A percentile compares a stretch with the other conserved stretches of the same genome.
phyloP scores from a whole-genome alignment of 2,329 filamentous ascomycete genomes.

The Talaromyces sp. region DNA sequence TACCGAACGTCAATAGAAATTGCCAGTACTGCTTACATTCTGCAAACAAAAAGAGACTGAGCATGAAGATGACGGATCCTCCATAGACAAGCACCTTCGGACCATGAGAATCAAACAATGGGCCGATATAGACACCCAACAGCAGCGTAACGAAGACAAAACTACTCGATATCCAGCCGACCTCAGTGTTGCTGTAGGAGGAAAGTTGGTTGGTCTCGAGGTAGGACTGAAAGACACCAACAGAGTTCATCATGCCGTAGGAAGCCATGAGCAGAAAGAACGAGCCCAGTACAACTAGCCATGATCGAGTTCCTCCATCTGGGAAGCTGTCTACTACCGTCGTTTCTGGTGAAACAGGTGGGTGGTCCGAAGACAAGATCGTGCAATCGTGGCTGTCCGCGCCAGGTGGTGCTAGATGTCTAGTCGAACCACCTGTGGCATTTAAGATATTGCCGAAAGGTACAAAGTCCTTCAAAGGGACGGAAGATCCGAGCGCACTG shows the following conservation, averaged over 20 bases:
- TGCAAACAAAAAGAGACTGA: slow-evolving; percentile 45
- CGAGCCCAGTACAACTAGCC: slow-evolving; percentile 36
- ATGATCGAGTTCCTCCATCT: slow-evolving; percentile 35
- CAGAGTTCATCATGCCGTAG: slow-evolving; percentile 50
- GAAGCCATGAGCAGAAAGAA: slow-evolving; percentile 39
- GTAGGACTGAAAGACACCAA: slow-evolving; percentile 50
- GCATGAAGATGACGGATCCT: slow-evolving; percentile 39
- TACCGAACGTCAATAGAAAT: slow-evolving; percentile 43
- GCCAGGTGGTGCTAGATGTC: neutral
- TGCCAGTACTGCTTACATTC: slow-evolving; percentile 50
- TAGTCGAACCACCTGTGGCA: neutral
- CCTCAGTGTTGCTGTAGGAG: slow-evolving; percentile 41
- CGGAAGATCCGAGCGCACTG: neutral
- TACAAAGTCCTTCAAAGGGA: neutral
- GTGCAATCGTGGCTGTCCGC: neutral
- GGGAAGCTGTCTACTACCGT: slow-evolving; percentile 24
- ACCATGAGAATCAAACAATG: slow-evolving; percentile 50
- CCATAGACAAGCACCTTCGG: slow-evolving; percentile 41
- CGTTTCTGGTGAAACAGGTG: neutral
- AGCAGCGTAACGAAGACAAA: slow-evolving; percentile 46
- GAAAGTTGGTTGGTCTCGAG: slow-evolving; percentile 45
- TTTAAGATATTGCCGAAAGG: neutral
- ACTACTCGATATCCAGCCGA: slow-evolving; percentile 51
- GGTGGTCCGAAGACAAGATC: neutral
- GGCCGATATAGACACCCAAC: slow-evolving; percentile 48